Conservation (phyloP, 2,329 filamentous ascomycete genomes). For the Coniochaeta sp. region DNA sequence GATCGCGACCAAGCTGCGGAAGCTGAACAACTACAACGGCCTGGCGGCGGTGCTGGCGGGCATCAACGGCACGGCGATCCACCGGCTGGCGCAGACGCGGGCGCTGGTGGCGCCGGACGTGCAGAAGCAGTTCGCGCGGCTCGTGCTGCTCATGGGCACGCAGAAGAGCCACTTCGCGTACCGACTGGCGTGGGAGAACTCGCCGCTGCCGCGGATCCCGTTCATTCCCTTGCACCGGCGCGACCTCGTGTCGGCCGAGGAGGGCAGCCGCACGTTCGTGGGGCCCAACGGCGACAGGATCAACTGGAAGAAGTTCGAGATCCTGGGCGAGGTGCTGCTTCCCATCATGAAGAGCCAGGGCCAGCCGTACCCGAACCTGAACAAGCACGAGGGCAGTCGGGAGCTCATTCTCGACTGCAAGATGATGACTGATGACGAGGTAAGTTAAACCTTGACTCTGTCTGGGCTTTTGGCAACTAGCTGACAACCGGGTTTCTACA, state of each 20-base stretch:
- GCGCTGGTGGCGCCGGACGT: constrained; percentile 64
- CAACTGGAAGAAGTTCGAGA: constrained; percentile 98
- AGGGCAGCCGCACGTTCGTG: constrained; percentile 86
- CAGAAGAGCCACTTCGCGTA: constrained; percentile 92
- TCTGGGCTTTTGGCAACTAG: too few relatives aligned
- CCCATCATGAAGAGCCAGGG: constrained; percentile 90
- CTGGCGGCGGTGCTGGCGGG: constrained; percentile 91
- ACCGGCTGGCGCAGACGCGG: constrained; percentile 73
- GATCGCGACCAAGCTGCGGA: constrained; percentile 76
- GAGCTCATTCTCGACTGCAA: constrained; percentile 75
- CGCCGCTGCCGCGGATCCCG: constrained; percentile 79
- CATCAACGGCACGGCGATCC: constrained; percentile 80
- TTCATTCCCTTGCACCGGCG: constrained; percentile 86
- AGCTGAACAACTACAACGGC: constrained; percentile 95
- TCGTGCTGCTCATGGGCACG: constrained; percentile 88
- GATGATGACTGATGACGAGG: constrained; percentile 81
- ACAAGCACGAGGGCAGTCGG: constrained; percentile 61
- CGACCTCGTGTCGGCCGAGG: constrained; percentile 85
- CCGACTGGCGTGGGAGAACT: constrained; percentile 96
- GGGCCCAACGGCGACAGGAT: constrained; percentile 66
- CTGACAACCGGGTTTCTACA: constrained; percentile 19
- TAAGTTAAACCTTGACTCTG: constrained; percentile 25
- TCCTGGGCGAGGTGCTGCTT: constrained; percentile 85
- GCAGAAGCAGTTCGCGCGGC: constrained; percentile 77
- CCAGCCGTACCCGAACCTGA: constrained; percentile 67